Conservation (phyloP, 768 basidiomycete genomes). For the Lentinula sp. region DNA sequence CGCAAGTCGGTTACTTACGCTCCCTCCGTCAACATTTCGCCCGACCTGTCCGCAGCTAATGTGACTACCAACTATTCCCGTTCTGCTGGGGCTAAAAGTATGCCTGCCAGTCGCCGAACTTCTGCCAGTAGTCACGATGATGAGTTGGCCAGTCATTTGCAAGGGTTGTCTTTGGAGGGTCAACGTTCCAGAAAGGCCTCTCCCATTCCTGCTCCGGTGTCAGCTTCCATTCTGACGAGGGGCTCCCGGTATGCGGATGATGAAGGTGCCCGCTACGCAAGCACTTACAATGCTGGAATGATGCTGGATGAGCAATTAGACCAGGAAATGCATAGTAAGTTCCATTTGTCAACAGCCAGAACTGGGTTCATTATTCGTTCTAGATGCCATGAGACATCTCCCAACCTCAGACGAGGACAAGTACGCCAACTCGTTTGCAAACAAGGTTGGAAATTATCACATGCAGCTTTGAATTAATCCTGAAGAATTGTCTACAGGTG, state of each 20-base stretch:
- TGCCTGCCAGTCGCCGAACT: conserved; percentile 87
- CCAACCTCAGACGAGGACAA: conserved; percentile 91
- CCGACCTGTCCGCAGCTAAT: conserved; percentile 49
- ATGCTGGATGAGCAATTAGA: conserved; percentile 92
- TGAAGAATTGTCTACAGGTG: conserved; percentile 34
- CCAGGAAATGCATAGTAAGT: conserved; percentile 89
- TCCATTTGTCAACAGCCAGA: background rate
- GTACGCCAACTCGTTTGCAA: conserved; percentile 55
- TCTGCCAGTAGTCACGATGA: conserved; percentile 87
- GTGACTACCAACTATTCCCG: conserved; percentile 46
- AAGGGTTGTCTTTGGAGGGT: conserved; percentile 62
- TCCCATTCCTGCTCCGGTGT: conserved; percentile 45
- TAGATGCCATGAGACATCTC: conserved; percentile 84
- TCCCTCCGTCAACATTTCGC: conserved; percentile 68
- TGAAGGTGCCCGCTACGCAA: conserved; percentile 54
- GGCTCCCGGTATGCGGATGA: conserved; percentile 51
- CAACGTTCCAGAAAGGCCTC: conserved; percentile 55
- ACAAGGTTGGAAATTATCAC: conserved; percentile 43
- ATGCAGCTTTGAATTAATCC: background rate
- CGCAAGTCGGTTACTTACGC: conserved; percentile 86
- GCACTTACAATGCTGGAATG: conserved; percentile 76
- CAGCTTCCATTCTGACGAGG: conserved; percentile 49
- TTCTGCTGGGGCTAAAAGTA: conserved; percentile 77
- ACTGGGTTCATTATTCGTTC: conserved; percentile 9
- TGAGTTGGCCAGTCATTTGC: conserved; percentile 70